Evolutionary conservation across 768 basidiomycete species (phyloP).

Genomic region (Lentinula raphanica): DNA sequence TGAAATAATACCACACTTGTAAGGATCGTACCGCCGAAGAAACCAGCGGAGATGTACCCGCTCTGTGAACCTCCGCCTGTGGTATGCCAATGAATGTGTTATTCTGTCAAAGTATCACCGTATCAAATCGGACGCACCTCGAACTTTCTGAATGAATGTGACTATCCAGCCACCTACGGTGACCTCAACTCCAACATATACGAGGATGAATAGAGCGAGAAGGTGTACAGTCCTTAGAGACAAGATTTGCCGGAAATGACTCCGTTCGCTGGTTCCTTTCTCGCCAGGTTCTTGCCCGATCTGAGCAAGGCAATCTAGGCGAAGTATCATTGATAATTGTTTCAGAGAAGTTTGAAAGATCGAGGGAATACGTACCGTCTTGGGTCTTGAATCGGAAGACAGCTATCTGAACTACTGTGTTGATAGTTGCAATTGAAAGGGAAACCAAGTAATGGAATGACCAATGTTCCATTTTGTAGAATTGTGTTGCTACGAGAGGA

Average conservation of each 20-base stretch:
- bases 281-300: slow-evolving; percentile 46
- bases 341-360: too few relatives aligned
- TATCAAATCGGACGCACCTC: not conserved
- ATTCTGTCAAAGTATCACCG: slow-evolving; percentile 36
- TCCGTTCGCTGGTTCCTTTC: slow-evolving; percentile 30
- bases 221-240: slow-evolving; percentile 49
- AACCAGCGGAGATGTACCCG: slow-evolving; percentile 37
- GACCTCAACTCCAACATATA: slow-evolving; percentile 70
- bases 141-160: not conserved
- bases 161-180: slow-evolving; percentile 39
- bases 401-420: slow-evolving; percentile 32
- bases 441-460: slow-evolving; percentile 53
- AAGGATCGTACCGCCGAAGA: slow-evolving; percentile 26
- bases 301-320: slow-evolving; percentile 45
- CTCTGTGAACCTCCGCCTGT: slow-evolving; percentile 33
- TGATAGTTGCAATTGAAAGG: slow-evolving; percentile 42
- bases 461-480: slow-evolving; percentile 44
- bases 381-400: slow-evolving; percentile 51
- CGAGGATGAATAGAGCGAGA: slow-evolving; percentile 56
- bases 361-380: slow-evolving; percentile 33
- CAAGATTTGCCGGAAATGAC: slow-evolving; percentile 47
- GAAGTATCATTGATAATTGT: not conserved
- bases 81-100: slow-evolving; percentile 33
- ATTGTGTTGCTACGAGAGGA: slow-evolving; percentile 59
- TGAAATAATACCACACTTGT: not conserved